These are phyloP conservation scores for Zasmidium citrigriseum DNA, from an alignment of 2,329 filamentous ascomycete genomes.

Conservation along the genomic window DNA sequence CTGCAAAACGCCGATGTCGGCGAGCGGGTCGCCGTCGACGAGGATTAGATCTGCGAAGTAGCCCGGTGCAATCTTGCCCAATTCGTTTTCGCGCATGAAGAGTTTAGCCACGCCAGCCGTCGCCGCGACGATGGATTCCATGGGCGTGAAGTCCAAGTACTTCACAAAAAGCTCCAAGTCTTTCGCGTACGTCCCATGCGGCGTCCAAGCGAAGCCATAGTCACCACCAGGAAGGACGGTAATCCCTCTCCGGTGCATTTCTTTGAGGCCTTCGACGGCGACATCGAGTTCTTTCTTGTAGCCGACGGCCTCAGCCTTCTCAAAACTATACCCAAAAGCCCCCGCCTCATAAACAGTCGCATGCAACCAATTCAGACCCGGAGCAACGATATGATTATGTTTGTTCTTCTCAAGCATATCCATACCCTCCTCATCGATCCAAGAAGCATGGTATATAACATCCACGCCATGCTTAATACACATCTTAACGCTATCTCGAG, in stretches of 20 bases:
- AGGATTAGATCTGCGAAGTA: conserved; percentile 52
- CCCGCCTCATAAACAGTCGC: conserved; percentile 41
- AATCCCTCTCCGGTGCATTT: conserved; percentile 52
- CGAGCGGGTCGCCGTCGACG: conserved; percentile 52
- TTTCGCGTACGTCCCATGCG: conserved; percentile 37
- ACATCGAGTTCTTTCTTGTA: conserved; percentile 46
- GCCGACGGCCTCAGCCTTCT: conserved; percentile 47
- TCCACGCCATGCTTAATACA: conserved; percentile 49
- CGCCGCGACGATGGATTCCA: conserved; percentile 38
- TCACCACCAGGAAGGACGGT: conserved; percentile 41
- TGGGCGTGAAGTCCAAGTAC: conserved; percentile 36
- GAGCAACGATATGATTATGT: conserved; percentile 43
- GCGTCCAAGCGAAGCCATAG: conserved; percentile 52
- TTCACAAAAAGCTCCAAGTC: background rate
- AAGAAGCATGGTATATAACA: conserved; percentile 51
- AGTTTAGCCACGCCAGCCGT: conserved; percentile 43
- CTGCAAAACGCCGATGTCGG: conserved; percentile 53
- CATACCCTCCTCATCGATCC: conserved; percentile 45
- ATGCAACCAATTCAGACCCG: conserved; percentile 47
- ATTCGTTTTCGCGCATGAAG: conserved; percentile 45
- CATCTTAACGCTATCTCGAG: conserved; percentile 47
- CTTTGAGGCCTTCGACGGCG: conserved; percentile 41
- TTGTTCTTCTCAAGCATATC: conserved; percentile 44
- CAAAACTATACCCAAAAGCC: conserved; percentile 45
- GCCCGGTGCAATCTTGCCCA: conserved; percentile 52